A percentile compares a stretch with the other conserved stretches of the same genome.
These are phyloP conservation scores for Angophora floribunda DNA, from an alignment of 345 rosid genomes.

Conservation along the genomic window DNA sequence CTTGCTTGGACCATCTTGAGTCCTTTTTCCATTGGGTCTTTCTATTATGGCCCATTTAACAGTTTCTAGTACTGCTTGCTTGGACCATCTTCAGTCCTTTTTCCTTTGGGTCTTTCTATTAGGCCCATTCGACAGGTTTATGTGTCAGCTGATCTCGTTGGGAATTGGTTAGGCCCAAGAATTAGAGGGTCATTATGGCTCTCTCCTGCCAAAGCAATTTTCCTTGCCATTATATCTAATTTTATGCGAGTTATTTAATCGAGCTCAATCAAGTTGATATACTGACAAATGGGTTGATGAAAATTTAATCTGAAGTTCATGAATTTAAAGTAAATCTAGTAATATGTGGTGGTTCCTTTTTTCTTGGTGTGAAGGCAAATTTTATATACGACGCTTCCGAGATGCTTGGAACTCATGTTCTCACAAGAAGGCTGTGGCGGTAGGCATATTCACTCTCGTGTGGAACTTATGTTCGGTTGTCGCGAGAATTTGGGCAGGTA, in stretches of 20 bases:
- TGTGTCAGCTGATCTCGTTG: background rate
- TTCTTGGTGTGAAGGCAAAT: constrained; percentile 25
- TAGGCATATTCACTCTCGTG: constrained; percentile 51
- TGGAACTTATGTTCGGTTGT: constrained; percentile 75
- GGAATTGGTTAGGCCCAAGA: background rate
- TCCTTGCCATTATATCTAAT: background rate
- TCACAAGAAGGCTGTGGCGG: constrained; percentile 76
- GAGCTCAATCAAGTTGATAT: background rate
- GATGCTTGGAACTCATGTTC: constrained; percentile 89
- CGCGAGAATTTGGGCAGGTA: constrained; percentile 89
- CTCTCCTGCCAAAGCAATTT: background rate
- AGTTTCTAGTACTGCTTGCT: background rate
- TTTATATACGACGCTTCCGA: constrained; percentile 58
- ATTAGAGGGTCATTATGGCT: background rate
- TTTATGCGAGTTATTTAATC: background rate
- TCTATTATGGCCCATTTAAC: background rate
- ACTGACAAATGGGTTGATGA: accelerated
- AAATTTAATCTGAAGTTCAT: background rate
- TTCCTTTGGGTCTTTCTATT: background rate
- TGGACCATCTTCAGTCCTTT: background rate
- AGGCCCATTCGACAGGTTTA: background rate
- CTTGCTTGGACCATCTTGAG: background rate
- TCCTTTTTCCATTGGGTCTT: background rate
- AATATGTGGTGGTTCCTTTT: background rate
- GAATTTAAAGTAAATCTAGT: background rate